A percentile compares a stretch with the other conserved stretches of the same genome.
Conservation (phyloP, 495 filamentous ascomycete species). For the Penicillium longicatenatum region DNA sequence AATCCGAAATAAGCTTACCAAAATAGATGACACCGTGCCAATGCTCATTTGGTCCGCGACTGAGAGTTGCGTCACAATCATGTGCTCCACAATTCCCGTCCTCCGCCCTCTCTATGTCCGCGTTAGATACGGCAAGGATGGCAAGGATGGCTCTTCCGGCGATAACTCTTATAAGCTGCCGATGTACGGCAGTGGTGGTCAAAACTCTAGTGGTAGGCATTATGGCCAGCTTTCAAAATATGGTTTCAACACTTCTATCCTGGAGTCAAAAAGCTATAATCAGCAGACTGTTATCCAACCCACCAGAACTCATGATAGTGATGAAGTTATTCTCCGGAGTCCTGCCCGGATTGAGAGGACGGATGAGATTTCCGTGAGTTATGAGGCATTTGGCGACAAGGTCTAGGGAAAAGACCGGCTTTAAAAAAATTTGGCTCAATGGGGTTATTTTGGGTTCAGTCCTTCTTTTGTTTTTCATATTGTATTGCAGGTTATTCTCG, state of each 20-base stretch:
- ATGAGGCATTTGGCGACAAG: conserved; percentile 18
- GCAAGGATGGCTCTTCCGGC: conserved; percentile 17
- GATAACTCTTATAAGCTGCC: conserved; percentile 28
- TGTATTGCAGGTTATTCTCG: not conserved
- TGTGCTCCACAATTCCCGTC: conserved; percentile 32
- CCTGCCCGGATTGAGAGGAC: conserved; percentile 28
- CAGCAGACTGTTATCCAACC: conserved; percentile 12
- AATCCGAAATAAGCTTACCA: not conserved
- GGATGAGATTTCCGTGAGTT: conserved; percentile 27
- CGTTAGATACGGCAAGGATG: conserved; percentile 26
- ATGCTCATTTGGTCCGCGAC: conserved; percentile 35
- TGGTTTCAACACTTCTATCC: conserved; percentile 3
- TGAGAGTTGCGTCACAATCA: conserved; percentile 31
- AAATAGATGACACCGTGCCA: conserved; percentile 27
- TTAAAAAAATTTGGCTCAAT: not conserved
- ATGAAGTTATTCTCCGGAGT: conserved; percentile 25
- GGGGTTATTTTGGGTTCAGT: not conserved
- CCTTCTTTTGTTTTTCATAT: not conserved
- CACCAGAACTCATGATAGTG: conserved; percentile 14
- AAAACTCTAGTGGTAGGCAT: conserved; percentile 14
- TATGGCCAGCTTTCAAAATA: conserved; percentile 11
- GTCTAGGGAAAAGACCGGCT: not conserved
- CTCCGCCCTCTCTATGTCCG: conserved; percentile 31
- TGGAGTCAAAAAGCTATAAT: conserved; percentile 6
- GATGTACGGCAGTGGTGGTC: conserved; percentile 21